Base-by-base conservation (phyloP, 352 stramenopile genomes). In the Pythium dissotocum region DNA sequence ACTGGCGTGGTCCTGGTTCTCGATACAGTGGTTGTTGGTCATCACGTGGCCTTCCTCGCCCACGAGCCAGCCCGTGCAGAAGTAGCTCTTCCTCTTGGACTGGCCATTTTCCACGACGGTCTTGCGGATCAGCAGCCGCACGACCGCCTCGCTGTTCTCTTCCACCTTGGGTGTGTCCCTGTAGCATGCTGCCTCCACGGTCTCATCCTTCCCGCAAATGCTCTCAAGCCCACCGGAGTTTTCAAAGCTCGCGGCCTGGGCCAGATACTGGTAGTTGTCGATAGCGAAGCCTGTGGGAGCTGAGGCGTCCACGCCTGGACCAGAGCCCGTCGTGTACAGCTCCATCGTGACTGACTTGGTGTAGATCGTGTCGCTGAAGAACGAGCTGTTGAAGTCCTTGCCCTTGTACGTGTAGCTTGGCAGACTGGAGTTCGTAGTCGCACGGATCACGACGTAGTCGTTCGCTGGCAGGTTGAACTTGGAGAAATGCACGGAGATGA, bases 401-500 rank as follows among this genome's bases (percentile, higher is more conserved):
- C 77, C 77, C 28, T 77, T 76, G 13, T 63, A 59, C 55, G 81
- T 88, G 28, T 71, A 70, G 54, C 81, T 66, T 7, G 75, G 58
- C 1, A 62, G 66, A 21, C 60, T 63, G 14, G 49, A 32, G 9
- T 63, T 38, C 16, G 81, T 58, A 1, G 75, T 67, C 3, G 81
- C 49, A 0, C 72, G 73, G 6, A 92, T 55, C 32, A 80, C 58
- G 8, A 94, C 68, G 51, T 79, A 85, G 59, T 94, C 85, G 26
- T 64, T 70, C 0, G 72, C 57, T 0, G 82, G 82, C 9, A 94
- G 67, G 42, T 89, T 82, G 60, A 92, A 87, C 32, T 77, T 30
- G 12, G 75, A 72, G 42, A 94, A 89, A 56, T 90, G 76, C 44
- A 94, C 48, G 10, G 80, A 69, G 49, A 90, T 70, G 60, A 89